A percentile compares a stretch with the other conserved stretches of the same genome.
Evolutionary conservation across 2,329 filamentous ascomycete genomes (phyloP).

Genomic region (Alternaria novae-zelandiae): DNA sequence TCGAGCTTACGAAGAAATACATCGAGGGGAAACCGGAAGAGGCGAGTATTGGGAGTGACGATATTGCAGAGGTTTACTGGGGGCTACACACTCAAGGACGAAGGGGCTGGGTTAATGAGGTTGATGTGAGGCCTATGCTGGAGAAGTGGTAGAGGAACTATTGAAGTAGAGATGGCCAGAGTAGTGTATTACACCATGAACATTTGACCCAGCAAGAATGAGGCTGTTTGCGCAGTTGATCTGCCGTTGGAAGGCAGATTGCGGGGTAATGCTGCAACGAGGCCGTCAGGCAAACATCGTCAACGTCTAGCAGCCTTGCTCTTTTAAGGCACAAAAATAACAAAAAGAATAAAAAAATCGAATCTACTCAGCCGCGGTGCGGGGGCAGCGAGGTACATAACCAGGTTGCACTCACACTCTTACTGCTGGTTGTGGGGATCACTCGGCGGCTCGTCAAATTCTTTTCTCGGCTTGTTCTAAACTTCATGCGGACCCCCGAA

Average conservation of each 20-base stretch:
- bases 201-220: background rate
- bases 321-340: background rate
- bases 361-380: background rate
- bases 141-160: background rate
- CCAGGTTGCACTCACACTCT: background rate
- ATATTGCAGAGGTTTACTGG: background rate
- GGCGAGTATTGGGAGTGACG: background rate
- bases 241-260: background rate
- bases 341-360: background rate
- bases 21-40: background rate
- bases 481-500: background rate
- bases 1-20: background rate
- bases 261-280: background rate
- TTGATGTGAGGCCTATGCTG: background rate
- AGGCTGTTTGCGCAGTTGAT: background rate
- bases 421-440: background rate
- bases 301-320: background rate
- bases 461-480: background rate
- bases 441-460: background rate
- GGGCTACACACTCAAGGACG: background rate
- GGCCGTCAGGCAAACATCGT: background rate
- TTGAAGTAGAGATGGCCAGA: background rate
- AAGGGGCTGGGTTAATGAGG: background rate
- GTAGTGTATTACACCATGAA: background rate
- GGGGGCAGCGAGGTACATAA: background rate